These are phyloP conservation scores for Paratrypanosoma confusum DNA, from an alignment of 208 protist species.

Conservation along the genomic window DNA sequence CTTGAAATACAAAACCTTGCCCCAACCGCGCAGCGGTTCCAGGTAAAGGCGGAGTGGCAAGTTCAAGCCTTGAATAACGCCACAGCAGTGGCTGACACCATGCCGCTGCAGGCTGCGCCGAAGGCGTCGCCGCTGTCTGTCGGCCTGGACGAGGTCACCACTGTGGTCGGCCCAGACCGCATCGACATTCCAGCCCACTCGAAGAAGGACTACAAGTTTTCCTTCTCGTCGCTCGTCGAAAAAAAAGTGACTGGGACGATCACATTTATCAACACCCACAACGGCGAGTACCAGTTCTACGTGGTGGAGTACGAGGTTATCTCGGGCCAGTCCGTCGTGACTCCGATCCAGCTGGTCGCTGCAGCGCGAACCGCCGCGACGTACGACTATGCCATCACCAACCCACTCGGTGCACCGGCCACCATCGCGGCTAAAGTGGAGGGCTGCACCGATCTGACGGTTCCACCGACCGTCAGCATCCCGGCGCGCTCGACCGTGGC, in stretches of 20 bases:
- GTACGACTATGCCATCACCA: slow-evolving; percentile 74
- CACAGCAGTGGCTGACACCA: too few species aligned
- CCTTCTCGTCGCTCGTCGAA: slow-evolving; percentile 74
- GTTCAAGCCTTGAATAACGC: too few species aligned
- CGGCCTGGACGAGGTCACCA: slow-evolving; percentile 37
- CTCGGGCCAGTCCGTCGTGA: too few species aligned
- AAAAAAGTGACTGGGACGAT: too few species aligned
- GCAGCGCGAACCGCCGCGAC: slow-evolving; percentile 57
- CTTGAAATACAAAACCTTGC: slow-evolving; percentile 84
- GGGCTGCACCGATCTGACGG: slow-evolving; percentile 35
- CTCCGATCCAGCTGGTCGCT: slow-evolving; percentile 61
- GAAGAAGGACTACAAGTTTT: slow-evolving; percentile 57
- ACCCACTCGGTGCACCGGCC: slow-evolving; percentile 76
- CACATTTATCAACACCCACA: slow-evolving; percentile 43
- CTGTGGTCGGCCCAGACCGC: slow-evolving; percentile 39
- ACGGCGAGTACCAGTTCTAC: slow-evolving; percentile 79
- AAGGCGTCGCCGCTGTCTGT: too few species aligned
- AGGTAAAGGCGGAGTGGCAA: slow-evolving; percentile 58
- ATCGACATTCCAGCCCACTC: slow-evolving; percentile 82
- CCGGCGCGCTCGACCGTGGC: slow-evolving; percentile 42
- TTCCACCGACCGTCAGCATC: slow-evolving; percentile 47
- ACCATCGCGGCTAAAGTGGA: slow-evolving; percentile 52
- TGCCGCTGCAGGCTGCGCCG: too few species aligned
- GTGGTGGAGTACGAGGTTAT: slow-evolving; percentile 43
- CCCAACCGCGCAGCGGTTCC: slow-evolving; percentile 68